Percentiles rank a stretch among this genome's conserved stretches.
phyloP scores from a whole-genome alignment of 2,329 filamentous ascomycete genomes.

The Neonectria coccinea region DNA sequence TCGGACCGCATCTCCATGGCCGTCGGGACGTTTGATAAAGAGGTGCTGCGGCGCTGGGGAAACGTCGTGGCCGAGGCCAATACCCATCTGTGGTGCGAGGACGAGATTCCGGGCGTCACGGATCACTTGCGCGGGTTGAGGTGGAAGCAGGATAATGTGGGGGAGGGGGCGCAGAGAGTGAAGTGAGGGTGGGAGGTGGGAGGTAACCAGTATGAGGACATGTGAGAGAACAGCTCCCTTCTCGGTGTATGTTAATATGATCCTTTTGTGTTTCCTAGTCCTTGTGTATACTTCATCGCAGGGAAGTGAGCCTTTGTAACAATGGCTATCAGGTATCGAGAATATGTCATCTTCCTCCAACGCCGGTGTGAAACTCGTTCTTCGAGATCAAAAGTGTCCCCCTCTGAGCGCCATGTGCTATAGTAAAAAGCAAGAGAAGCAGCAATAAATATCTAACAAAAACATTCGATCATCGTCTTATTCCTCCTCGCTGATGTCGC shows the following conservation, averaged over 20 bases:
- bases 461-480: slow-evolving; percentile 46
- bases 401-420: slow-evolving; percentile 22
- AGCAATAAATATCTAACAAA: slow-evolving; percentile 5
- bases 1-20: slow-evolving; percentile 50
- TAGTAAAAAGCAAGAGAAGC: neutral
- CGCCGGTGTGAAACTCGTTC: slow-evolving; percentile 22
- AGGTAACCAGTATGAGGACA: neutral
- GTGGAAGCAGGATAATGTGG: slow-evolving; percentile 37
- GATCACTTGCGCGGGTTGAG: slow-evolving; percentile 52
- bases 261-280: slow-evolving; percentile 8
- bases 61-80: slow-evolving; percentile 53
- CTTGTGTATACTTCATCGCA: neutral
- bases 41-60: slow-evolving; percentile 56
- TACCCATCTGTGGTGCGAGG: slow-evolving; percentile 56
- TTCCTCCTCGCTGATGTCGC: slow-evolving; percentile 75
- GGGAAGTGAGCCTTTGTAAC: slow-evolving; percentile 9
- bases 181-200: neutral
- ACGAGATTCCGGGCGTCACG: slow-evolving; percentile 62
- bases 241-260: neutral
- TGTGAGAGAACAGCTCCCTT: neutral
- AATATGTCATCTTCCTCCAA: slow-evolving; percentile 19
- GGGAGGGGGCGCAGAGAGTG: slow-evolving; percentile 39
- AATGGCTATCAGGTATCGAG: slow-evolving; percentile 22
- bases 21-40: slow-evolving; percentile 59
- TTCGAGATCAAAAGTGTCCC: slow-evolving; percentile 13